Evolutionary conservation across 1,284 basidiomycete species (phyloP), one percentile per base, ranked within the genome.

Genomic region (Heterobasidion irregulare): DNA sequence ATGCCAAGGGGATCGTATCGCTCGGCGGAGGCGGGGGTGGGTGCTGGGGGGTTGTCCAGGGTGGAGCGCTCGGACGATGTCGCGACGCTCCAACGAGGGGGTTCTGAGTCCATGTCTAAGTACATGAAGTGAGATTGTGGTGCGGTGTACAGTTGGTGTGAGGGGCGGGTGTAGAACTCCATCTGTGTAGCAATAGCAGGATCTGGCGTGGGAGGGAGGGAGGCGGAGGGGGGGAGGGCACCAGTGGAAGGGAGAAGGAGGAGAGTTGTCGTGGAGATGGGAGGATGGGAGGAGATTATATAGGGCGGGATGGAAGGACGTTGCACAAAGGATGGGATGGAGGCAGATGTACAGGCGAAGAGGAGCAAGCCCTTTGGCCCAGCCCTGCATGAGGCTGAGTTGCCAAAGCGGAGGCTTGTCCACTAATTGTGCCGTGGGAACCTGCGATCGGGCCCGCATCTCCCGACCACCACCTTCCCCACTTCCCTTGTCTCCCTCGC

Each of bases 321-420:
- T 13, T 44, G 41, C 4, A 16, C 41, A 44, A 16, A 13, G 12
- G 41, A 13, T 44, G 7, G 13, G 41, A 44, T 44, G 41, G 41
- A 4, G 18, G 83, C 94, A 34, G 93, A 92, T 0, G 73, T 82
- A 18, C 75, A 75, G 26, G 26, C 26, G 26, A 26, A 26, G 26
- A 26, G 58, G 51, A 59, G 57, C 53, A 55, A 55, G 58, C 59
- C 59, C 59, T 55, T 57, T 59, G 58, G 59, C 59, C 59, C 54
- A 54, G 58, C 55, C 50, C 32, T 53, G 59, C 59, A 60, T 59
- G 59, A 60, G 59, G 59, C 58, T 19, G 50, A 55, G 56, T 53
- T 52, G 47, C 54, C 48, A 52, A 59, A 51, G 58, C 58, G 58
- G 53, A 54, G 34, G 47, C 41, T 44, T 36, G 53, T 32, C 53